Evolutionary conservation across 768 basidiomycete species (phyloP), one percentile per base, ranked within the genome.

Genomic region (Amanita brunnescens): DNA sequence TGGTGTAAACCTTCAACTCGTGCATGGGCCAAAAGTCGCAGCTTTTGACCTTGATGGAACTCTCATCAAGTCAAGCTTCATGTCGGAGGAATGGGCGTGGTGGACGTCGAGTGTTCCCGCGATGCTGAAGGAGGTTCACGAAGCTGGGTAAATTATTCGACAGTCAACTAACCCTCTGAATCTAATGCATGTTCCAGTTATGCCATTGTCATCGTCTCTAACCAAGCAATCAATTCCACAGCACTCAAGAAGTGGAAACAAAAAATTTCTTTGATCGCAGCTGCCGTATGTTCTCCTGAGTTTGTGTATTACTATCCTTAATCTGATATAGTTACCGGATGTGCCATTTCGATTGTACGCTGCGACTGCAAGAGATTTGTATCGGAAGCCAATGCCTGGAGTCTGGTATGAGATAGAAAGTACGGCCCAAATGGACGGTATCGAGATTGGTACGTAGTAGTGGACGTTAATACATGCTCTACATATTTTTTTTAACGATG

Each of bases 11-110:
- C 61, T 70, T 5, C 56, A 62, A 0, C 83, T 82, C 0, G 61
- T 65, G 10, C 66, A 70, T 6, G 67, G 65, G 1, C 32, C 71
- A n/a, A 85, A 83, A 56, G 77, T 91, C 29, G 86, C 88, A 8
- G 77, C 82, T 10, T 87, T 93, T 55, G 93, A 96, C 63, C 69
- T 96, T 20, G 93, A 96, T 61, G 91, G 88, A 2, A 93, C 91
- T 0, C 58, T 94, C 53, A 91, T 96, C 62, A 85, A 83, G 56
- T 64, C 63, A n/a, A 55, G 63, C 16, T 52, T 55, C 34, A 23
- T 2, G 20, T 71, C 74, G 42, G 64, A 63, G 26, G 60, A 63
- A 1, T 81, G 83, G 78, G 67, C 78, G 49, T 91, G 90, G 87
- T 93, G 91, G 90, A 67, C 79, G 54, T 60, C 74, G 0, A 60